Evolutionary conservation across 768 basidiomycete genomes (phyloP).

Genomic region (Tylopilus felleus): DNA sequence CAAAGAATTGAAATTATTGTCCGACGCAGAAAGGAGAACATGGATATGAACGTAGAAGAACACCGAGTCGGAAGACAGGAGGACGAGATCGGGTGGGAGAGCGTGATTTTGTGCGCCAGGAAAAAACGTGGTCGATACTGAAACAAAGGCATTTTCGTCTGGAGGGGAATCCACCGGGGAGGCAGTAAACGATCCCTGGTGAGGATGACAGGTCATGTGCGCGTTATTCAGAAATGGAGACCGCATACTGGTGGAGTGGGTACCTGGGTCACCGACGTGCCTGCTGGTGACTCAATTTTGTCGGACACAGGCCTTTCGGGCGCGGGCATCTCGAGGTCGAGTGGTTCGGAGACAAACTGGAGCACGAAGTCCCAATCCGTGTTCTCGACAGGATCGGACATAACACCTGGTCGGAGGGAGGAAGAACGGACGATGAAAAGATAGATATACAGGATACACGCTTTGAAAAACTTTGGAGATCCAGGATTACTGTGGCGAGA

Average conservation of each 20-base stretch:
- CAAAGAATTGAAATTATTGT: constrained; percentile 59
- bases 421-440: neutral
- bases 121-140: constrained; percentile 80
- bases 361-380: constrained; percentile 61
- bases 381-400: constrained; percentile 38
- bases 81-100: constrained; percentile 57
- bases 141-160: constrained; percentile 54
- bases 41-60: constrained; percentile 80
- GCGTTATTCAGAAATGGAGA: neutral
- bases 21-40: constrained; percentile 55
- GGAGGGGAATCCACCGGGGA: constrained; percentile 30
- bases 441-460: neutral
- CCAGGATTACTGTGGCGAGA: constrained; percentile 1
- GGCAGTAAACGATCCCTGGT: constrained; percentile 32
- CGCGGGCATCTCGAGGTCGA: constrained; percentile 31
- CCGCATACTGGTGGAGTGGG: constrained; percentile 64
- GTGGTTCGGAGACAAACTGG: constrained; percentile 52
- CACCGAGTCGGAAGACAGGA: constrained; percentile 72
- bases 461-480: neutral
- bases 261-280: constrained; percentile 36
- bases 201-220: constrained; percentile 1
- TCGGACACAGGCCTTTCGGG: constrained; percentile 38
- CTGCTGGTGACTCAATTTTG: constrained; percentile 15
- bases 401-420: constrained; percentile 2
- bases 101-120: constrained; percentile 60